Evolutionary conservation across 2,329 filamentous ascomycete genomes (phyloP).

Genomic region (Epichloe typhina): DNA sequence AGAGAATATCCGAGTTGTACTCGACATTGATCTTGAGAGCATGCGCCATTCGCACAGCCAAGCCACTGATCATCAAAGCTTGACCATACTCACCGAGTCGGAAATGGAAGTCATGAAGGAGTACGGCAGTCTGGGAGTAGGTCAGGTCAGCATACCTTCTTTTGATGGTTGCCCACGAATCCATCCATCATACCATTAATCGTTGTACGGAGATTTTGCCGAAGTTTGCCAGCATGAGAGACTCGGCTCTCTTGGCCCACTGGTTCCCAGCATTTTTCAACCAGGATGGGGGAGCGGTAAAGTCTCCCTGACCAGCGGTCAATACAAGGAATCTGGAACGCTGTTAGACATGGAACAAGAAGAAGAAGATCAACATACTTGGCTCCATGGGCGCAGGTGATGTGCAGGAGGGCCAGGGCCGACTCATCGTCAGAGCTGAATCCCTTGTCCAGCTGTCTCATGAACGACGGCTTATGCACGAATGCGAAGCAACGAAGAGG

Average conservation of each 20-base stretch:
- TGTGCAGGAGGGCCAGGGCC: slow-evolving; percentile 22
- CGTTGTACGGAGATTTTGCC: slow-evolving; percentile 25
- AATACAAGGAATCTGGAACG: slow-evolving; percentile 21
- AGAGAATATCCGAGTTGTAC: slow-evolving; percentile 24
- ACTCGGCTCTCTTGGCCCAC: slow-evolving; percentile 25
- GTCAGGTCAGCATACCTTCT: neutral
- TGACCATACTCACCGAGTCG: slow-evolving; percentile 26
- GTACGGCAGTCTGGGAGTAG: slow-evolving; percentile 19
- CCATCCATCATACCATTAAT: slow-evolving; percentile 20
- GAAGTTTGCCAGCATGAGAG: slow-evolving; percentile 23
- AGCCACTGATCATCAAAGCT: slow-evolving; percentile 27
- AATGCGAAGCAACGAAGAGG: slow-evolving; percentile 27
- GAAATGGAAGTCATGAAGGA: slow-evolving; percentile 28
- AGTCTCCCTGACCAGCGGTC: slow-evolving; percentile 16
- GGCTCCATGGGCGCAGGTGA: slow-evolving; percentile 25
- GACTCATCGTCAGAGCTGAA: slow-evolving; percentile 23
- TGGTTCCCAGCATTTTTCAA: slow-evolving; percentile 22
- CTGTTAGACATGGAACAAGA: neutral
- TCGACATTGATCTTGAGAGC: slow-evolving; percentile 27
- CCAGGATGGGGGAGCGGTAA: slow-evolving; percentile 15
- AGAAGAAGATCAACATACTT: slow-evolving; percentile 15
- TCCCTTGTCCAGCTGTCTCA: slow-evolving; percentile 24
- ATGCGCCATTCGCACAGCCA: slow-evolving; percentile 28
- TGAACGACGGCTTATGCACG: slow-evolving; percentile 26
- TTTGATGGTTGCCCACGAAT: neutral